Percentiles rank a stretch among this genome's conserved stretches.
Evolutionary conservation across 2,329 filamentous ascomycete genomes (phyloP).

Genomic region (Thelonectria rubi): DNA sequence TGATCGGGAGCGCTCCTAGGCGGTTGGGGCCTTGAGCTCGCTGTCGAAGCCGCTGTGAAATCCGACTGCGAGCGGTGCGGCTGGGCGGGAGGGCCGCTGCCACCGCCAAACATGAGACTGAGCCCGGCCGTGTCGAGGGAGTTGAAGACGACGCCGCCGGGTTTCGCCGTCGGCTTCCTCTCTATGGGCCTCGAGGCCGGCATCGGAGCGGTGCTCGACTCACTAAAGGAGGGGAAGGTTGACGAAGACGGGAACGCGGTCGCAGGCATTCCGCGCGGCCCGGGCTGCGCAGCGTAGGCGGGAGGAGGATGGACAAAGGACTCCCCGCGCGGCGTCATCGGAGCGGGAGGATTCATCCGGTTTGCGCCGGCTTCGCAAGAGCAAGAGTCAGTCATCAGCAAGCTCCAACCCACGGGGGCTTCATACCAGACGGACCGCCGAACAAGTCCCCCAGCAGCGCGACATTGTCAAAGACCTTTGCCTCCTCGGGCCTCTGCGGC

Average conservation of each 20-base stretch:
- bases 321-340: background rate
- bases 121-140: background rate
- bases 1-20: background rate
- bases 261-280: too few relatives aligned
- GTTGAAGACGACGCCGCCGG: background rate
- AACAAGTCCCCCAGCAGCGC: conserved; percentile 33
- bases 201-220: background rate
- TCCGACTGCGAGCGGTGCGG: background rate
- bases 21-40: background rate
- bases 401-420: background rate
- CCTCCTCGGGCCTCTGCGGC: background rate
- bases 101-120: background rate
- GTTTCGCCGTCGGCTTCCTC: background rate
- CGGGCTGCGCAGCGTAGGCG: background rate
- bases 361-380: background rate
- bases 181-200: background rate
- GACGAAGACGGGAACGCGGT: background rate
- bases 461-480: conserved; percentile 29
- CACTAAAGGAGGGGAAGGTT: background rate
- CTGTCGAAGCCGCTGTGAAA: background rate
- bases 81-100: background rate
- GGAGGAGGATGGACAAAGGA: background rate
- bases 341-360: background rate
- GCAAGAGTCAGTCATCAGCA: background rate
- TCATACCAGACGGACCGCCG: conserved; percentile 19